A percentile compares a stretch with the other conserved stretches of the same genome.
phyloP scores from a whole-genome alignment of 208 protist genomes.

The Leishmania aethiopica region DNA sequence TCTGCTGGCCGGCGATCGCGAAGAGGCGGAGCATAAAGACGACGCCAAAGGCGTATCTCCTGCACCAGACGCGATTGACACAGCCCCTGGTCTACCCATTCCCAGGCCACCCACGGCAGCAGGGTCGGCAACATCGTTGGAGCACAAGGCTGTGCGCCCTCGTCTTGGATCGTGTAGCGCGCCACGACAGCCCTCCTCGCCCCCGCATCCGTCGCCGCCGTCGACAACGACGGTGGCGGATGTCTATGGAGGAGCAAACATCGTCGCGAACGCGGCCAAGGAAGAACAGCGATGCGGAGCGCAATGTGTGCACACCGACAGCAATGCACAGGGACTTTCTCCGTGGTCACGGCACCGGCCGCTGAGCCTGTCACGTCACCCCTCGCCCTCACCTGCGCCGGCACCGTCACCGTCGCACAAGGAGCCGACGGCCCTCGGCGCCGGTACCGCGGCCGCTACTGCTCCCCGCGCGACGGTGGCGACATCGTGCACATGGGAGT shows the following conservation, averaged over 20 bases:
- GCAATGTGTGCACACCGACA: neutral
- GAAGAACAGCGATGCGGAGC: neutral
- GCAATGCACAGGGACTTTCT: neutral
- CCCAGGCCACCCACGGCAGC: neutral
- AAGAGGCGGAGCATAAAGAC: neutral
- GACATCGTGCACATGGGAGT: neutral
- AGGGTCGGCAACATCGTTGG: neutral
- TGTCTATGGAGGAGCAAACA: neutral
- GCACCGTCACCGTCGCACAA: neutral
- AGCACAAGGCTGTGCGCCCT: neutral
- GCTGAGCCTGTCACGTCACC: conserved; percentile 26
- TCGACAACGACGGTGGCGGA: neutral
- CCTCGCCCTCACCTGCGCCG: conserved; percentile 15
- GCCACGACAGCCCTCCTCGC: conserved; percentile 12
- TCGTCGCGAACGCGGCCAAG: neutral
- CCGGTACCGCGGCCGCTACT: neutral
- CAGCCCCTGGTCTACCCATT: neutral
- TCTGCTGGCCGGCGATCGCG: neutral
- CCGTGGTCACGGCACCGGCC: conserved; percentile 25
- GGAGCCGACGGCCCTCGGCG: neutral
- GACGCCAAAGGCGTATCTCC: neutral
- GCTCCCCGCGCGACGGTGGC: neutral
- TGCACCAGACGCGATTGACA: neutral
- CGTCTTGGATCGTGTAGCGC: conserved; percentile 6
- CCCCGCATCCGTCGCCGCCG: neutral